phyloP scores from a whole-genome alignment of 768 basidiomycete species.

The Kwoniella sp. region DNA sequence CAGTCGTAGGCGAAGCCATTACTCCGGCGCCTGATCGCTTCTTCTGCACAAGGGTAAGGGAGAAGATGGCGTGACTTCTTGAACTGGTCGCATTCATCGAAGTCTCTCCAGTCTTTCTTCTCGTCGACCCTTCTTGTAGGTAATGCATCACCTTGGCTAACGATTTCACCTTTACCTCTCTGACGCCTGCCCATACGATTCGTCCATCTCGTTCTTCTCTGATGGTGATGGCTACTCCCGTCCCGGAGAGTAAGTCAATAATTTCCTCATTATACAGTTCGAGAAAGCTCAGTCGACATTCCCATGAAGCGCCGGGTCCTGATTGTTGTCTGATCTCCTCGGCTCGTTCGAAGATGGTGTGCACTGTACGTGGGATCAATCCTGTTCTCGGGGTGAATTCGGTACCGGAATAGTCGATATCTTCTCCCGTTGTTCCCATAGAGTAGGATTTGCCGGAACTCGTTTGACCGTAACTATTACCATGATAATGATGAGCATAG shows the following conservation, averaged over 20 bases:
- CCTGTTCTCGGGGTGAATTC: constrained; percentile 64
- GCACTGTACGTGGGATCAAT: constrained; percentile 91
- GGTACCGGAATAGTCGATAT: constrained; percentile 63
- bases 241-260: constrained; percentile 83
- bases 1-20: constrained; percentile 11
- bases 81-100: constrained; percentile 99
- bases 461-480: constrained; percentile 74
- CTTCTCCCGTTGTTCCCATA: constrained; percentile 93
- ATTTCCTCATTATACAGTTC: constrained; percentile 99
- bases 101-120: constrained; percentile 92
- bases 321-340: constrained; percentile 71
- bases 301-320: constrained; percentile 68
- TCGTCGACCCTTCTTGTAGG: constrained; percentile 82
- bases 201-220: constrained; percentile 95
- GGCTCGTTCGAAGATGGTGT: constrained; percentile 78
- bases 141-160: constrained; percentile 91
- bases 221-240: constrained; percentile 86
- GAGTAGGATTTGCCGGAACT: constrained; percentile 96
- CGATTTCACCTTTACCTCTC: constrained; percentile 84
- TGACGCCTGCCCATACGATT: constrained; percentile 94
- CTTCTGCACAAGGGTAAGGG: constrained; percentile 88
- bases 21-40: constrained; percentile 59
- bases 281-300: constrained; percentile 72
- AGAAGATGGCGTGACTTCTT: constrained; percentile 98
- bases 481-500: not conserved